Base-by-base conservation (phyloP, 352 stramenopile species). In the Phytophthora citrophthora region DNA sequence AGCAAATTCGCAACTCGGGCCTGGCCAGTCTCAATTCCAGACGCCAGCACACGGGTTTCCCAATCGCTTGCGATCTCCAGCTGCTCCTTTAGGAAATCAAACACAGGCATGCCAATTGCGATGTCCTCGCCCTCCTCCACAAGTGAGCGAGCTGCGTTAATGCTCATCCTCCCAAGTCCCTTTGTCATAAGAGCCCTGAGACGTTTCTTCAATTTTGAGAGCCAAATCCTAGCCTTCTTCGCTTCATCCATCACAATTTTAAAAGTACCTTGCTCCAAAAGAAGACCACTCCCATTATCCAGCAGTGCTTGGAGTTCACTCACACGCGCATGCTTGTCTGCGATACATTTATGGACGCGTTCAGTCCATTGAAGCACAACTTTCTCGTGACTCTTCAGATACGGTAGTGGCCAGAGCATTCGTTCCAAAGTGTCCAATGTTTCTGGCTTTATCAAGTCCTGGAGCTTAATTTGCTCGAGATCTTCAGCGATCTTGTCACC, bases 161-260 rank as follows among this genome's bases (percentile, higher is more conserved):
- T 72, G 36, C 76, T 89, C 53, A 96, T 69, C 15, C 88, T 81
- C 6, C 54, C 74, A n/a, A 86, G 64, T 26, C 86, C 71, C 52
- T 93, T 94, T 7, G 75, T 83, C 50, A 89, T 82, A n/a, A 93
- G 51, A 39, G 74, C 70, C 32, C 89, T 90, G 26, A 94, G 56
- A 15, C 84, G 78, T 57, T 96, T 96, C 57, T 94, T 95, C 11
- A 93, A 51, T 65, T 96, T 96, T 0, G 79, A 75, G 0, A 96
- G 78, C 88, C 88, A 96, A 31, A 86, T 50, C 18, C 91, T 92
- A 0, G 82, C 82, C 39, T 88, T 89, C 64, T 89, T 94, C 8
- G 90, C 70, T 67, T 96, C 88, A 29, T 94, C 81, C 70, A 92
- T 76, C 15, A 96, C 75, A 43, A 87, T 54, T 36, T 91, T 89